Evolutionary conservation across 805 yeast genomes (phyloP), one percentile per base, ranked within the genome.

Genomic region (Lipomyces lipofer): DNA sequence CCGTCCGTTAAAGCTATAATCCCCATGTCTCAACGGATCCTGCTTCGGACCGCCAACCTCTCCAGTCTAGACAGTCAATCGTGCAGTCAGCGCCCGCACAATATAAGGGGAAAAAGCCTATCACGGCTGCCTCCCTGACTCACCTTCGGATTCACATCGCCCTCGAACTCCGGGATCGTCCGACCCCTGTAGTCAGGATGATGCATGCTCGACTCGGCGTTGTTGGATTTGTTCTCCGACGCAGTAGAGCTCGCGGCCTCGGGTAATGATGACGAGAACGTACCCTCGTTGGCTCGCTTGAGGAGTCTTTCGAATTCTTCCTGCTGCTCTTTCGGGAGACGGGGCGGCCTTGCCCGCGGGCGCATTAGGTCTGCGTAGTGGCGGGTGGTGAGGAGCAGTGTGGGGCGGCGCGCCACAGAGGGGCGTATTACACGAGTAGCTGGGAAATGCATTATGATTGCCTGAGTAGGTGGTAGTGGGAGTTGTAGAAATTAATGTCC

Each of bases 41-140:
- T 94, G 98, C 67, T 94, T 94, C 24, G 99, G 99, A 0, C 99
- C 99, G 45, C 96, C 96, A 21, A 85, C 77, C 71, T 94, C 99
- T 2, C 99, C 99, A 0, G 99, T 94, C 47, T 68, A 56, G 6
- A 17, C 22, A 24, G 9, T 15, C 30, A n/a, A 9, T 24, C 21
- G 9, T n/a, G 13, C 33, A 39, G 27, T 15, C 32, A 2, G 9
- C 21, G 13, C 32, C 12, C 1, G 15, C 29, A 17, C 21, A 9
- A 30, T 22, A 28, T 33, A 21, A 9, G 12, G 21, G n/a, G n/a
- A n/a, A n/a, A n/a, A n/a, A n/a, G n/a, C n/a, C 33, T 9, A 13
- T 10, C 43, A 38, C 3, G n/a, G 1, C 21, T 29, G 30, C 27
- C 2, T 21, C 6, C n/a, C n/a, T n/a, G 9, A 17, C 35, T 54